Percentiles rank a stretch among this genome's conserved stretches.
These are phyloP conservation scores for Cymbidium sinense DNA, from an alignment of 106 monocot genomes.

Conservation along the genomic window DNA sequence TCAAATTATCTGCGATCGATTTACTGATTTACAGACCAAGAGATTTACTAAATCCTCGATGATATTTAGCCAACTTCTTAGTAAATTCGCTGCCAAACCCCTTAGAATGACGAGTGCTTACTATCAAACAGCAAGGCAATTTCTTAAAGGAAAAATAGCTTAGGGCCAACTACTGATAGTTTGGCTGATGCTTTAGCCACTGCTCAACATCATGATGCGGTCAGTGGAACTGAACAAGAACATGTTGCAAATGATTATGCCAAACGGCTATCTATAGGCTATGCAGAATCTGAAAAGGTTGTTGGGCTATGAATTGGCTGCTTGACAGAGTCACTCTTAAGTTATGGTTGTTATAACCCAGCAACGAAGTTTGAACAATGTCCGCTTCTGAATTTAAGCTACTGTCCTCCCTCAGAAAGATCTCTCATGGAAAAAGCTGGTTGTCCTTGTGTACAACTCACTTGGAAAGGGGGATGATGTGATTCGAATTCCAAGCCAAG, in stretches of 20 bases:
- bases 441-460: conserved; percentile 87
- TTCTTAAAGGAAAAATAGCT: conserved; percentile 49
- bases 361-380: no score
- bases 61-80: no score
- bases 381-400: no score
- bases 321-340: conserved; percentile 53
- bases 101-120: conserved; percentile 84
- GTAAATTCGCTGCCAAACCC: no score
- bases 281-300: no score
- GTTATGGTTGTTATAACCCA: conserved; percentile 41
- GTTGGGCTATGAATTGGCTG: conserved; percentile 65
- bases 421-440: conserved; percentile 59
- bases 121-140: conserved; percentile 90
- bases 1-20: no score
- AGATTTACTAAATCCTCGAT: no score
- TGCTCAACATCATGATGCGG: no score
- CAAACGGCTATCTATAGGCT: no score
- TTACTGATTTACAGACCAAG: no score
- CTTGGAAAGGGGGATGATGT: conserved; percentile 86
- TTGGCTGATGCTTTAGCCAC: conserved; percentile 91
- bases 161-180: conserved; percentile 51
- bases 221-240: no score
- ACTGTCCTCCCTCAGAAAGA: conserved; percentile 73
- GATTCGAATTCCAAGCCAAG: conserved; percentile 79
- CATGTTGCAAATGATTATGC: no score